phyloP scores from a whole-genome alignment of 352 stramenopile species.

The Phytophthora kernoviae region DNA sequence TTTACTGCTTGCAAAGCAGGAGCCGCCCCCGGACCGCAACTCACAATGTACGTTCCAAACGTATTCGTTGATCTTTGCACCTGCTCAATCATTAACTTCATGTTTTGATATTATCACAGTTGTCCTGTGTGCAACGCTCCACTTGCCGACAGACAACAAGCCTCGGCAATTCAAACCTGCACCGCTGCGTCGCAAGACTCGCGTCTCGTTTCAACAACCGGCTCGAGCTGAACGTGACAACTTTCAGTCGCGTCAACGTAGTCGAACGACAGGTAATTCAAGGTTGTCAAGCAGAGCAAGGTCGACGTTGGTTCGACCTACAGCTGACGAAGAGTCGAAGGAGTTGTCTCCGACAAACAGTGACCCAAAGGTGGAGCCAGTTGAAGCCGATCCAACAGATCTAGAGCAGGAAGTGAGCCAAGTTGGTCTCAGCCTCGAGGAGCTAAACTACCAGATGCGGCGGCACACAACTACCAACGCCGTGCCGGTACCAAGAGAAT shows the following conservation, averaged over 20 bases:
- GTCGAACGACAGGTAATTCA: conserved; percentile 31
- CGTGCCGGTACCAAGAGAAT: conserved; percentile 27
- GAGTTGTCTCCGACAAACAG: conserved; percentile 12
- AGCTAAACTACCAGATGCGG: conserved; percentile 43
- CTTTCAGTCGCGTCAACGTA: conserved; percentile 21
- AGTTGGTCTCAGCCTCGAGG: conserved; percentile 34
- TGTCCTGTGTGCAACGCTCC: conserved; percentile 27
- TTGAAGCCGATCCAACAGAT: conserved; percentile 10
- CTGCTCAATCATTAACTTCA: background rate
- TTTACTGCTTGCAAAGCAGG: conserved; percentile 9
- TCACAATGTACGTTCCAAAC: conserved; percentile 29
- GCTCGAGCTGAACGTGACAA: conserved; percentile 8
- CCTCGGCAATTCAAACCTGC: conserved; percentile 9
- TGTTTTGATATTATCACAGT: conserved; percentile 15
- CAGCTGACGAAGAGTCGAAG: background rate
- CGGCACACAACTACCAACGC: conserved; percentile 35
- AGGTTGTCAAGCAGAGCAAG: conserved; percentile 27
- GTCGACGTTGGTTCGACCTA: conserved; percentile 10
- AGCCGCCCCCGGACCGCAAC: conserved; percentile 1
- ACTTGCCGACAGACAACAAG: conserved; percentile 23
- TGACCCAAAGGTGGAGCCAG: conserved; percentile 1
- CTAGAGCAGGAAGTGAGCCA: conserved; percentile 27
- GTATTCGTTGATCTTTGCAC: background rate
- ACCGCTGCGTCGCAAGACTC: conserved; percentile 26
- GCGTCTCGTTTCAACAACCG: conserved; percentile 13